Evolutionary conservation across 2,329 filamentous ascomycete species (phyloP), one percentile per base, ranked within the genome.

Genomic region (Diaporthe humulicola): DNA sequence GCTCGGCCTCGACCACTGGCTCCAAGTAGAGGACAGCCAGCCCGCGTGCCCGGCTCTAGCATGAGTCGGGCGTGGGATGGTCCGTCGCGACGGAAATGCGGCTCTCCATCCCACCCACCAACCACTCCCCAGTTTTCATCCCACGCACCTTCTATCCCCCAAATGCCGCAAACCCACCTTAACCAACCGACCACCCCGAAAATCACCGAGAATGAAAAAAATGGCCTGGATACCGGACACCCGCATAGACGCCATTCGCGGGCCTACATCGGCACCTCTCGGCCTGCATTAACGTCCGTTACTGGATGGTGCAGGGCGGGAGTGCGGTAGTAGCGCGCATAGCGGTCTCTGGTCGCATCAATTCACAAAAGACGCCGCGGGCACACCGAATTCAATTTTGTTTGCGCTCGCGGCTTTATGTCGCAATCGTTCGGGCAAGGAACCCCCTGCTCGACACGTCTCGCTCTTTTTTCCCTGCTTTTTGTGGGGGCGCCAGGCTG

Each of bases 1-100:
- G 71, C 45, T 76, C 77, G 28, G 22, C 70, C 38, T 76, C 75
- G 33, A 66, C 69, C 83, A 40, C 73, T 60, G 42, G 38, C 36
- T 76, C 73, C 58, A 72, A 74, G 28, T 76, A 70, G 64, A 56
- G 48, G n/a, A n/a, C n/a, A 52, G 48, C 48, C n/a, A 19, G 45
- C 4, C 56, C 30, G 36, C 12, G 28, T 19, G 33, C 25, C 60
- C 40, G 40, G 40, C 60, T n/a, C 60, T 67, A 28, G 30, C 64
- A 52, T 38, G 64, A 67, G 64, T 67, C 64, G 64, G 22, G 48
- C 64, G 64, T 69, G 64, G 64, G 64, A 48, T 69, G 61, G 64
- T 36, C 48, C 48, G 48, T 52, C 33, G 42, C 42, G 17, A 48
- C 30, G 64, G 30, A 52, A 40, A 69, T 54, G 64, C 64, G 64